phyloP scores from a whole-genome alignment of 2,329 filamentous ascomycete genomes.

The Botrytis fragariae region DNA sequence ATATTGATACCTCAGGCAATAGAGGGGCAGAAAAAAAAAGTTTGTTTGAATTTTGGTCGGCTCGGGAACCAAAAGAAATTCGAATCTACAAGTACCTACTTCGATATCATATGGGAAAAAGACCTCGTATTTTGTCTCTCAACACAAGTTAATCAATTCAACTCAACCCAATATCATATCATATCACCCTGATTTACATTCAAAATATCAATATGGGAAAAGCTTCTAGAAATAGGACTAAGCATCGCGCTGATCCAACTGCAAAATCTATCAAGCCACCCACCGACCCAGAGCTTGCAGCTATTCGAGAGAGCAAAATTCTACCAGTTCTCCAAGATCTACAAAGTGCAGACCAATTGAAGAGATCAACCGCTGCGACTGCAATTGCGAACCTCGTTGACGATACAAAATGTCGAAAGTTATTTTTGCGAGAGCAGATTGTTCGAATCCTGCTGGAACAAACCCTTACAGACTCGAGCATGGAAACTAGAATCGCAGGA shows the following conservation, averaged over 20 bases:
- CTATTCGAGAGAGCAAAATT: conserved; percentile 61
- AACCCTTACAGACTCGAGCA: conserved; percentile 60
- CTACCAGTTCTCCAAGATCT: conserved; percentile 61
- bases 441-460: conserved; percentile 62
- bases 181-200: background rate
- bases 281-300: conserved; percentile 60
- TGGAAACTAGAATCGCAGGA: conserved; percentile 64
- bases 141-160: background rate
- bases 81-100: background rate
- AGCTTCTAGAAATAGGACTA: conserved; percentile 53
- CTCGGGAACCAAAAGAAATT: background rate
- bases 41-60: background rate
- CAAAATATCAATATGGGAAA: conserved; percentile 51
- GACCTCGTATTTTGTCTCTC: background rate
- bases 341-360: conserved; percentile 56
- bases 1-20: background rate
- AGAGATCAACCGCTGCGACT: conserved; percentile 56
- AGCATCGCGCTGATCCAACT: conserved; percentile 54
- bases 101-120: background rate
- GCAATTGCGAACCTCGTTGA: conserved; percentile 62
- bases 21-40: conserved; percentile 13
- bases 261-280: conserved; percentile 59
- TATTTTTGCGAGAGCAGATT: conserved; percentile 64
- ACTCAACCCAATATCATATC: background rate
- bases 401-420: conserved; percentile 59